Evolutionary conservation across 2,329 filamentous ascomycete genomes (phyloP).

Genomic region (Karstenula rhodostoma): DNA sequence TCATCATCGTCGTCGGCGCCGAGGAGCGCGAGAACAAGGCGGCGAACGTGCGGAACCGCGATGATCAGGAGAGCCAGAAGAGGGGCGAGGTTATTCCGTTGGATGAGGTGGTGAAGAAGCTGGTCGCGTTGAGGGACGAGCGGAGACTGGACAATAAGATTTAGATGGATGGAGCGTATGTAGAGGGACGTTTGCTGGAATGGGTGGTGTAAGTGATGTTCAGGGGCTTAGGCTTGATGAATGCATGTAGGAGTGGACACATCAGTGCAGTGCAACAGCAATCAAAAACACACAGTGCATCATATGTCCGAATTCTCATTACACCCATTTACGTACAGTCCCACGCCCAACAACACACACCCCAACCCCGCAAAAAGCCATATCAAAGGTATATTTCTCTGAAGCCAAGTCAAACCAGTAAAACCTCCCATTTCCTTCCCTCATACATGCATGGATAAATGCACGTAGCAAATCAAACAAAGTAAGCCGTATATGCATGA

Average conservation of each 20-base stretch:
- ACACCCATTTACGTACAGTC: neutral
- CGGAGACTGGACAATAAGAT: slow-evolving; percentile 47
- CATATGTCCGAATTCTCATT: neutral
- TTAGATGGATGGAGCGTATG: slow-evolving; percentile 13
- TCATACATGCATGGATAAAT: neutral
- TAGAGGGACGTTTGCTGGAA: neutral
- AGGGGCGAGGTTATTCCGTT: slow-evolving; percentile 69
- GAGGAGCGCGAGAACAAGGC: slow-evolving; percentile 66
- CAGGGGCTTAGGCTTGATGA: neutral
- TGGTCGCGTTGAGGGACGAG: slow-evolving; percentile 57
- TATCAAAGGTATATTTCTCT: slow-evolving; percentile 17
- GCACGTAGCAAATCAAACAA: slow-evolving; percentile 22
- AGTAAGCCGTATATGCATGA: slow-evolving; percentile 16
- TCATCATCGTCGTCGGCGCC: slow-evolving; percentile 76
- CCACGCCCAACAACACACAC: neutral
- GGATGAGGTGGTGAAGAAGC: slow-evolving; percentile 64
- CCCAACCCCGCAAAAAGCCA: slow-evolving; percentile 3
- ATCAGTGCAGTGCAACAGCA: too few species aligned
- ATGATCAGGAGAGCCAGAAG: slow-evolving; percentile 68
- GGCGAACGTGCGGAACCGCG: slow-evolving; percentile 71
- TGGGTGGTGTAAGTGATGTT: neutral
- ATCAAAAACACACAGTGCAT: too few species aligned
- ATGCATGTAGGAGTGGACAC: too few species aligned
- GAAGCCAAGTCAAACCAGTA: neutral
- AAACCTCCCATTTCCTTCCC: neutral